Percentiles rank a stretch among this genome's conserved stretches.
Conservation (phyloP, 352 stramenopile species). For the Paralagenidium karlingii region DNA sequence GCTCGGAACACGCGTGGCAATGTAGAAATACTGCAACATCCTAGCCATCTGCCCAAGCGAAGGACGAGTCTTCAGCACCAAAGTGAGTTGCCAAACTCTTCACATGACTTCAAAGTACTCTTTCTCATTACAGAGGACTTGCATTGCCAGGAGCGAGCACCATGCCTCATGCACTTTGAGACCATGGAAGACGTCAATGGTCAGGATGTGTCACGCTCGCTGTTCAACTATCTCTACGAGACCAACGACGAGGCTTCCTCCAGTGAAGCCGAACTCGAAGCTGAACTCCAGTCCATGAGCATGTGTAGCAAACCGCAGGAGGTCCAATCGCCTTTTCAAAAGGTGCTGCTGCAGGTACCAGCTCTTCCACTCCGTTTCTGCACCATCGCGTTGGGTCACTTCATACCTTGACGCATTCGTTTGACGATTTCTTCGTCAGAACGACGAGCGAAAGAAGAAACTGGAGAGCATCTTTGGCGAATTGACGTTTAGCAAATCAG, state of each 20-base stretch:
- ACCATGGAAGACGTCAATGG: constrained; percentile 27
- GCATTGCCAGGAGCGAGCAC: constrained; percentile 43
- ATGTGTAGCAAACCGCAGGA: too few relatives aligned
- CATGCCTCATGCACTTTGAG: constrained; percentile 63
- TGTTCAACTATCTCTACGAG: constrained; percentile 48
- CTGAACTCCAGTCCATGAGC: too few relatives aligned
- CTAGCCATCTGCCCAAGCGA: constrained; percentile 38
- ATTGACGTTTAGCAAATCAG: constrained; percentile 27
- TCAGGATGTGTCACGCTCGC: constrained; percentile 42
- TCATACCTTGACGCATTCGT: neutral
- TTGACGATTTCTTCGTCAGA: constrained; percentile 3
- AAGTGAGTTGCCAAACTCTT: constrained; percentile 16
- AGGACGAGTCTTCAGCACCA: constrained; percentile 71
- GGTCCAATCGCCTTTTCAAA: constrained; percentile 4
- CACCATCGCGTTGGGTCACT: neutral
- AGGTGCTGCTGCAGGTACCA: constrained; percentile 5
- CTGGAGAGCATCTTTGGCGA: constrained; percentile 64
- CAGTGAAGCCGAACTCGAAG: neutral
- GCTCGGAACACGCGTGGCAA: neutral
- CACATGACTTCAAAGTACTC: neutral
- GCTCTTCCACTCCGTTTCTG: neutral
- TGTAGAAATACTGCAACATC: constrained; percentile 48
- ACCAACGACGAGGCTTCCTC: constrained; percentile 11
- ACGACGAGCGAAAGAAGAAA: constrained; percentile 25
- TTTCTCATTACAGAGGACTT: neutral